phyloP scores from a whole-genome alignment of 495 filamentous ascomycete species.

The Bryoglossum gracile region DNA sequence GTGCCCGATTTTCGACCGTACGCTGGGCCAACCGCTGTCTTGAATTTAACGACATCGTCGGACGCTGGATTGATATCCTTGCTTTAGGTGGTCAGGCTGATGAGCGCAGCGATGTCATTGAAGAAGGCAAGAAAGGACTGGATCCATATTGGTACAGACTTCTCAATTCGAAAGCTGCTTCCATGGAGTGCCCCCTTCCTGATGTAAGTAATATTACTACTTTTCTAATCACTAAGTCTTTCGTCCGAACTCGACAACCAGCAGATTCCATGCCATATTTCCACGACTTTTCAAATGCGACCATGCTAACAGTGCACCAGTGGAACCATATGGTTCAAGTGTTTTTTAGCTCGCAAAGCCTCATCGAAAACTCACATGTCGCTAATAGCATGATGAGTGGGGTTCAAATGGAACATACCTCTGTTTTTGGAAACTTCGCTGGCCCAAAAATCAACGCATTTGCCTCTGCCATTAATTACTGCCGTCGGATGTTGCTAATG shows the following conservation, averaged over 20 bases:
- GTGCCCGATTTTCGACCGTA: conserved; percentile 72
- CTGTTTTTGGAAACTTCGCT: conserved; percentile 35
- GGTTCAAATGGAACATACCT: conserved; percentile 29
- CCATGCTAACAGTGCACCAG: too few species aligned
- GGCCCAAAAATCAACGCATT: conserved; percentile 46
- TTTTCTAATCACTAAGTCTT: too few species aligned
- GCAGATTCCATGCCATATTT: too few species aligned
- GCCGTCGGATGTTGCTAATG: conserved; percentile 65
- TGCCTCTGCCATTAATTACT: conserved; percentile 58
- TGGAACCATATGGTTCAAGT: conserved; percentile 38
- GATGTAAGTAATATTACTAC: too few species aligned
- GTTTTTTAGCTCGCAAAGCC: conserved; percentile 38
- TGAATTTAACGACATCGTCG: conserved; percentile 66
- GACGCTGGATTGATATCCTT: conserved; percentile 81
- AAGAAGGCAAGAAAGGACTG: conserved; percentile 85
- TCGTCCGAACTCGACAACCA: too few species aligned
- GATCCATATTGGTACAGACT: conserved; percentile 68
- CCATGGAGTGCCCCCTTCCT: conserved; percentile 29
- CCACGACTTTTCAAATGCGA: too few species aligned
- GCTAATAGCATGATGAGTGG: conserved; percentile 25
- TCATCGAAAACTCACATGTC: conserved; percentile 21
- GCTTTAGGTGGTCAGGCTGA: conserved; percentile 56
- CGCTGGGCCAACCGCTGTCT: conserved; percentile 89
- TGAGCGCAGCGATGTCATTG: conserved; percentile 72
- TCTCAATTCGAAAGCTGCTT: conserved; percentile 42